A percentile compares a stretch with the other conserved stretches of the same genome.
Evolutionary conservation across 441 rosid genomes (phyloP).

Genomic region (Arabidopsis hybrid): DNA sequence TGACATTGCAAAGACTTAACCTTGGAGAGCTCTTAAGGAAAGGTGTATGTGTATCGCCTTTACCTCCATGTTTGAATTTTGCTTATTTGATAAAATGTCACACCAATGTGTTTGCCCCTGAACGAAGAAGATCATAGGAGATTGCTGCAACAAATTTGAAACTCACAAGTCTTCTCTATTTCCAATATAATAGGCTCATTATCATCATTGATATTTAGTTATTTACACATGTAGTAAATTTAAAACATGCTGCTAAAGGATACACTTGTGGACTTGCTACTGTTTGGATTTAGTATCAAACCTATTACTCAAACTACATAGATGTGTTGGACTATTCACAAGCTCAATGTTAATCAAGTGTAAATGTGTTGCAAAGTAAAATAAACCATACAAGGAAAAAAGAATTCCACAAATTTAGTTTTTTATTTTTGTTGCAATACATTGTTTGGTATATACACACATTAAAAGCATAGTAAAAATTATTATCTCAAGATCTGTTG

Average conservation of each 20-base stretch:
- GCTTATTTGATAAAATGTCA: conserved; percentile 82
- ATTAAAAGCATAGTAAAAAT: too few relatives aligned
- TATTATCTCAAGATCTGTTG: too few relatives aligned
- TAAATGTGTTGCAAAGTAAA: too few relatives aligned
- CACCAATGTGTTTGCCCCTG: conserved; percentile 77
- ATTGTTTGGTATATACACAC: too few relatives aligned
- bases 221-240: background rate
- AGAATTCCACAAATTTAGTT: too few relatives aligned
- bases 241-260: background rate
- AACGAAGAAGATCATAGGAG: conserved; percentile 43
- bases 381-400: too few relatives aligned
- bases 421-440: too few relatives aligned
- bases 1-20: conserved; percentile 83
- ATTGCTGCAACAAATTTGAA: conserved; percentile 11
- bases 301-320: too few relatives aligned
- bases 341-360: too few relatives aligned
- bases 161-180: background rate
- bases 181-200: background rate
- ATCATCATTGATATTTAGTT: conserved; percentile 22
- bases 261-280: too few relatives aligned
- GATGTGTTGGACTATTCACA: too few relatives aligned
- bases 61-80: conserved; percentile 77
- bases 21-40: conserved; percentile 78
- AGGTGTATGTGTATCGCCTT: conserved; percentile 70
- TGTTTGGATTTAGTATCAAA: too few relatives aligned